These are phyloP conservation scores for Galerina marginata DNA, from an alignment of 768 basidiomycete species.

Conservation along the genomic window DNA sequence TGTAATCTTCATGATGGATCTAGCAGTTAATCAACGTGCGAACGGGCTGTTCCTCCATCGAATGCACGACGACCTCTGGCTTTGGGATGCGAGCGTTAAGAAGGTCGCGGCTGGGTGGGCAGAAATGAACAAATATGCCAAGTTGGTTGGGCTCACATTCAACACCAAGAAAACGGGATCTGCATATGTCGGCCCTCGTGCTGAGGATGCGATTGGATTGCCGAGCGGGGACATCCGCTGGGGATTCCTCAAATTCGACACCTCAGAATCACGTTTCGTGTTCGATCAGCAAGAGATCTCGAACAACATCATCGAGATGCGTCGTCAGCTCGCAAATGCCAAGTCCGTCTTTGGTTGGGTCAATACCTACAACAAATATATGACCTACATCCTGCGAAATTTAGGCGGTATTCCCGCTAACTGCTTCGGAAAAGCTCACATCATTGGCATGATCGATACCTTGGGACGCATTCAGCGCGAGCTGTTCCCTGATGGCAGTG, in stretches of 20 bases:
- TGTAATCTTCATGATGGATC: slow-evolving; percentile 51
- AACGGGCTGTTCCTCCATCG: slow-evolving; percentile 49
- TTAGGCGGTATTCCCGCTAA: slow-evolving; percentile 39
- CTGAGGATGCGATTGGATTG: slow-evolving; percentile 17
- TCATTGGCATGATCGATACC: slow-evolving; percentile 37
- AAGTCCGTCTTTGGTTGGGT: slow-evolving; percentile 46
- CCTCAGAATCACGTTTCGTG: slow-evolving; percentile 32
- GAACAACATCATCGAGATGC: slow-evolving; percentile 42
- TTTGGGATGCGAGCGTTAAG: slow-evolving; percentile 40
- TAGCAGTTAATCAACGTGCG: slow-evolving; percentile 49
- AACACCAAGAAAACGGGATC: slow-evolving; percentile 49
- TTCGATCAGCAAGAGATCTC: slow-evolving; percentile 43
- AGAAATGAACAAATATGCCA: slow-evolving; percentile 47
- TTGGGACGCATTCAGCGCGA: slow-evolving; percentile 39
- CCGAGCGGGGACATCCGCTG: slow-evolving; percentile 43
- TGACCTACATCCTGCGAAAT: slow-evolving; percentile 41
- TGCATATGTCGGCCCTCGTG: slow-evolving; percentile 34
- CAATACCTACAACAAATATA: slow-evolving; percentile 45
- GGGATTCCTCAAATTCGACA: slow-evolving; percentile 47
- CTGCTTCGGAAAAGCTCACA: slow-evolving; percentile 36
- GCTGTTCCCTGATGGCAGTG: slow-evolving; percentile 30
- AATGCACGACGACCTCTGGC: slow-evolving; percentile 53
- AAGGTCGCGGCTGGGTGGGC: slow-evolving; percentile 43
- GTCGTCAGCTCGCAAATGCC: slow-evolving; percentile 38
- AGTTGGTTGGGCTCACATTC: slow-evolving; percentile 45